phyloP scores from a whole-genome alignment of 2,329 filamentous ascomycete species.

The Dichotomopilus funicola region DNA sequence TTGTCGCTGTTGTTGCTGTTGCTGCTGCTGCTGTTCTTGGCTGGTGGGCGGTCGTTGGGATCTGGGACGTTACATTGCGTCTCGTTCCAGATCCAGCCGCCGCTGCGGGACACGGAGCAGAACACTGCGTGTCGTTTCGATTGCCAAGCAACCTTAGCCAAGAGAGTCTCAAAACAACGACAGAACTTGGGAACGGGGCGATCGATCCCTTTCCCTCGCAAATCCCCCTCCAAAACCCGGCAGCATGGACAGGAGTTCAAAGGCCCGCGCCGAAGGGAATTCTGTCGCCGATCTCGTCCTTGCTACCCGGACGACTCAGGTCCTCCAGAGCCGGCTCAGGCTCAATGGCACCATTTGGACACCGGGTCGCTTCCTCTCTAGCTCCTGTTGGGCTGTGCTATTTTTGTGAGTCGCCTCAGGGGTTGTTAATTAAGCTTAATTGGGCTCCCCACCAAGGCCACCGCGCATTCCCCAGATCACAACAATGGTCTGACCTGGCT shows the following conservation, averaged over 20 bases:
- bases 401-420: constrained; percentile 28
- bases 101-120: background rate
- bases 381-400: constrained; percentile 25
- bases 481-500: constrained; percentile 16
- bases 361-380: background rate
- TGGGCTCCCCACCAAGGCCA: constrained; percentile 14
- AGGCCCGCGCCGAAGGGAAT: constrained; percentile 7
- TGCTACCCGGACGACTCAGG: constrained; percentile 10
- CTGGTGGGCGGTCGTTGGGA: constrained; percentile 4
- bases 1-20: too few relatives aligned
- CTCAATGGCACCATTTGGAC: constrained; percentile 1
- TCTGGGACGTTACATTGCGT: constrained; percentile 9
- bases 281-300: constrained; percentile 12
- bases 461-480: constrained; percentile 13
- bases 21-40: too few relatives aligned
- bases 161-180: too few relatives aligned
- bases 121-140: background rate
- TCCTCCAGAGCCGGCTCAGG: background rate
- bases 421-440: constrained; percentile 34
- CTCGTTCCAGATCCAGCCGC: background rate
- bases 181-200: background rate
- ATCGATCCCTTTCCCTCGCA: background rate
- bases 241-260: constrained; percentile 10
- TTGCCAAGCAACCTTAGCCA: too few relatives aligned
- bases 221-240: constrained; percentile 12